Base-by-base conservation (phyloP, 2,329 filamentous ascomycete genomes). In the Metarhizium humberi region DNA sequence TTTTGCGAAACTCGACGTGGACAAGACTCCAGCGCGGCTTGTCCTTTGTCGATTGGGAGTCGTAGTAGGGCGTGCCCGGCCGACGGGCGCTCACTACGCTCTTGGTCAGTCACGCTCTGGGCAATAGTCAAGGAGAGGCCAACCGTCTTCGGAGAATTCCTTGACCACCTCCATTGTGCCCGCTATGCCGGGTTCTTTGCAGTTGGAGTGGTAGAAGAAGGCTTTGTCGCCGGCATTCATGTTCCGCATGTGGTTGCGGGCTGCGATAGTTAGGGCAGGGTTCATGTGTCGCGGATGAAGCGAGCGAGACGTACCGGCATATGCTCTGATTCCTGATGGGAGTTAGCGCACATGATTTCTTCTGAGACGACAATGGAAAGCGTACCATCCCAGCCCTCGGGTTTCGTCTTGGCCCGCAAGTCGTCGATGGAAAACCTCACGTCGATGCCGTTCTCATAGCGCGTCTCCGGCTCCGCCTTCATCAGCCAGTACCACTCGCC, bases 121-220 rank as follows among this genome's bases (percentile, higher is more conserved):
- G 38, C 16, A n/a, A n/a, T 52, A 30, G 5, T 30, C 10, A 6
- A 6, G 3, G 8, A 8, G 16, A 14, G 32, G 71, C 80, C 62
- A 73, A 89, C 87, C 73, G 64, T 99, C 94, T 8, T 89, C 80
- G 2, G 86, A 86, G 61, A 90, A 87, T 67, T 96, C 92, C 60
- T 82, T 79, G 16, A 95, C 91, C 59, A 99, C 88, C 64, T 94
- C 88, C 87, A 96, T 92, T 18, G 86, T 82, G 2, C 92, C 92
- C 1, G 86, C 90, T 50, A 97, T 90, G 2, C 89, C 92, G 0
- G 92, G 91, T 29, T 86, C 81, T 68, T 95, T 95, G 72, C 89
- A 94, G 64, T 94, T 95, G 50, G 89, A 95, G 71, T 96, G 92
- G 68, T 97, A 97, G 74, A 99, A 97, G 74, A 99, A 97, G 30